These are phyloP conservation scores for Linum trigynum DNA, from an alignment of 345 rosid genomes.

Conservation along the genomic window DNA sequence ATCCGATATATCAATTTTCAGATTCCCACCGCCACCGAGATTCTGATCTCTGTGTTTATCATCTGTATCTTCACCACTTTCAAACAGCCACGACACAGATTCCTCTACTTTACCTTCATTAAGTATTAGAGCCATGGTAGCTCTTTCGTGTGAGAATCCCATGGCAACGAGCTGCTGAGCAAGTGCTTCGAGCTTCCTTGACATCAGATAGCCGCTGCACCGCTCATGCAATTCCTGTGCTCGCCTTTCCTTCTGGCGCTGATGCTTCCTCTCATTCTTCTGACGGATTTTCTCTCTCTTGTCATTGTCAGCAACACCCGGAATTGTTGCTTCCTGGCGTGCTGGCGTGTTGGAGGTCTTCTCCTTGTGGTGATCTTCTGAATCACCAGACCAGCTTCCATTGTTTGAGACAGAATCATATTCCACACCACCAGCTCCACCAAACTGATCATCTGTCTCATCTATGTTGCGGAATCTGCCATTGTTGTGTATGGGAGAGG, in stretches of 20 bases:
- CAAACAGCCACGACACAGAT: conserved; percentile 77
- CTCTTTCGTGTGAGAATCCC: conserved; percentile 80
- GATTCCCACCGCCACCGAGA: conserved; percentile 33
- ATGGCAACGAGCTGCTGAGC: conserved; percentile 77
- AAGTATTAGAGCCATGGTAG: conserved; percentile 75
- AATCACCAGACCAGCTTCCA: conserved; percentile 90
- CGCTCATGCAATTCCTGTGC: conserved; percentile 80
- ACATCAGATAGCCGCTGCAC: conserved; percentile 72
- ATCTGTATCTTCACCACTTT: conserved; percentile 57
- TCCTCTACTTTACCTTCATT: conserved; percentile 84
- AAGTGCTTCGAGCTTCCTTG: conserved; percentile 72
- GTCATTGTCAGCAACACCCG: conserved; percentile 54
- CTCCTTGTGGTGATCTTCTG: conserved; percentile 76
- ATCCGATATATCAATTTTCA: conserved; percentile 76
- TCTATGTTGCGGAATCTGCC: conserved; percentile 66
- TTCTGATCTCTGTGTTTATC: conserved; percentile 30
- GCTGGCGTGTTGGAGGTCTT: conserved; percentile 33
- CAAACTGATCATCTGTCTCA: conserved; percentile 51
- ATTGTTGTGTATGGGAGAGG: conserved; percentile 43
- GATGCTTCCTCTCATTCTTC: conserved; percentile 88
- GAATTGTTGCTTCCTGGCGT: conserved; percentile 45
- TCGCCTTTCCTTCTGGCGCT: conserved; percentile 83
- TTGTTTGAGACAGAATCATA: conserved; percentile 76
- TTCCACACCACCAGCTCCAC: conserved; percentile 43
- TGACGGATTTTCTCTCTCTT: conserved; percentile 81